A percentile compares a stretch with the other conserved stretches of the same genome.
phyloP scores from a whole-genome alignment of 208 protist species.

The Acanthamoeba lenticulata region DNA sequence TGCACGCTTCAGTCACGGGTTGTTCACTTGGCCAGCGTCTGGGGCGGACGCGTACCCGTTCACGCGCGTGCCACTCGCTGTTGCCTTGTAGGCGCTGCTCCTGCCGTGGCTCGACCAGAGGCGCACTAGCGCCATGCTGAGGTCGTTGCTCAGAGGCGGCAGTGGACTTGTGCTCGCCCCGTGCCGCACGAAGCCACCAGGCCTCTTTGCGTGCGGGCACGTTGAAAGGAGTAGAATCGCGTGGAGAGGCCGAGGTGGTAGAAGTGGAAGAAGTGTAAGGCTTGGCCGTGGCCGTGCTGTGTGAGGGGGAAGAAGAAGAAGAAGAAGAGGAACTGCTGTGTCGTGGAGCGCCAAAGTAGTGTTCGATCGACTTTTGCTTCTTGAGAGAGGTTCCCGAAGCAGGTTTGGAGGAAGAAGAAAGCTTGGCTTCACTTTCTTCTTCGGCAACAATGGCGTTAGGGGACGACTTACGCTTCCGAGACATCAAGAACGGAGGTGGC shows the following conservation, averaged over 20 bases:
- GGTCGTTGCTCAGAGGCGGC: too few relatives aligned
- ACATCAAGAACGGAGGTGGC: not conserved
- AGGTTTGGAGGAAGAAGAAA: not conserved
- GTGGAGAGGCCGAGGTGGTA: not conserved
- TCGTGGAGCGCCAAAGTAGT: not conserved
- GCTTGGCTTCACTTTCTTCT: not conserved
- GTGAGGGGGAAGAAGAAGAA: not conserved
- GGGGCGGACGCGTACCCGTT: too few relatives aligned
- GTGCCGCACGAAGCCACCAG: not conserved
- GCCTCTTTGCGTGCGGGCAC: not conserved
- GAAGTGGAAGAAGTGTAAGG: not conserved
- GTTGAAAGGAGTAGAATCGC: not conserved
- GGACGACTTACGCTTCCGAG: not conserved
- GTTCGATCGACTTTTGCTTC: not conserved
- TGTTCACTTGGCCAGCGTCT: too few relatives aligned
- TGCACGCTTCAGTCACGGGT: too few relatives aligned
- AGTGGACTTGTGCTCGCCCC: not conserved
- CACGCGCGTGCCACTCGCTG: too few relatives aligned
- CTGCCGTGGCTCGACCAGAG: too few relatives aligned
- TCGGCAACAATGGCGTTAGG: not conserved
- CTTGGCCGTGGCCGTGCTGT: not conserved
- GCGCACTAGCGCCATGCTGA: too few relatives aligned
- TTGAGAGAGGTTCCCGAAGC: not conserved
- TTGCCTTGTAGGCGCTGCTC: too few relatives aligned
- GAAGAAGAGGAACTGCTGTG: not conserved